Conservation (phyloP, 1,284 basidiomycete species). For the Leccinum griseonigrum region DNA sequence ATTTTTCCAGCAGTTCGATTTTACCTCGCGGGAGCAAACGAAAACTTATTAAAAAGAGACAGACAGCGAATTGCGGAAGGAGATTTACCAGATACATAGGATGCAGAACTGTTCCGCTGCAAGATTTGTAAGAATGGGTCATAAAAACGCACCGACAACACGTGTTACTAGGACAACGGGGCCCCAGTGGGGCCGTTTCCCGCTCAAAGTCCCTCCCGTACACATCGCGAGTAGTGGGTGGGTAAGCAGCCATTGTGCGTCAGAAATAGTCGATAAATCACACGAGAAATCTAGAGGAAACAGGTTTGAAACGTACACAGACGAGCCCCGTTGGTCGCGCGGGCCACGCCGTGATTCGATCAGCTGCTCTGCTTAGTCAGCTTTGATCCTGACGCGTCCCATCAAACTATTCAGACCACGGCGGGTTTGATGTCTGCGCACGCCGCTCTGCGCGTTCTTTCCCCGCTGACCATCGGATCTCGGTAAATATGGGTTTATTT, state of each 20-base stretch:
- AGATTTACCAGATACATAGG: background rate
- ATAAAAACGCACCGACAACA: background rate
- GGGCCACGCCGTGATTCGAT: no score
- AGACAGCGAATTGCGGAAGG: background rate
- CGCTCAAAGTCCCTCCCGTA: background rate
- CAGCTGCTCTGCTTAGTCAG: background rate
- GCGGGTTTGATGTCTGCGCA: background rate
- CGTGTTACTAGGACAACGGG: background rate
- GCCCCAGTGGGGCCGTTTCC: background rate
- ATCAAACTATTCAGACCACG: background rate
- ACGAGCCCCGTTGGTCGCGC: no score
- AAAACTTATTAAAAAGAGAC: background rate
- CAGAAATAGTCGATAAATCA: background rate
- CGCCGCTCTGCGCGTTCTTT: background rate
- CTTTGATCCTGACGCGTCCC: background rate
- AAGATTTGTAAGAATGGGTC: background rate
- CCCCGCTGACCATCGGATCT: slow-evolving; percentile 3
- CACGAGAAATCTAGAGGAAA: background rate
- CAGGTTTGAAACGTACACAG: no score
- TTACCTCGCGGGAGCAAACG: background rate
- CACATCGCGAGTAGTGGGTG: background rate
- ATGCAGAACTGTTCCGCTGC: background rate
- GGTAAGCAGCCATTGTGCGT: background rate
- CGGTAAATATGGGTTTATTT: background rate
- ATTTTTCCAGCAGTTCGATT: background rate